These are phyloP conservation scores for Penicillium expansum DNA, from an alignment of 2,329 filamentous ascomycete genomes.

Conservation along the genomic window DNA sequence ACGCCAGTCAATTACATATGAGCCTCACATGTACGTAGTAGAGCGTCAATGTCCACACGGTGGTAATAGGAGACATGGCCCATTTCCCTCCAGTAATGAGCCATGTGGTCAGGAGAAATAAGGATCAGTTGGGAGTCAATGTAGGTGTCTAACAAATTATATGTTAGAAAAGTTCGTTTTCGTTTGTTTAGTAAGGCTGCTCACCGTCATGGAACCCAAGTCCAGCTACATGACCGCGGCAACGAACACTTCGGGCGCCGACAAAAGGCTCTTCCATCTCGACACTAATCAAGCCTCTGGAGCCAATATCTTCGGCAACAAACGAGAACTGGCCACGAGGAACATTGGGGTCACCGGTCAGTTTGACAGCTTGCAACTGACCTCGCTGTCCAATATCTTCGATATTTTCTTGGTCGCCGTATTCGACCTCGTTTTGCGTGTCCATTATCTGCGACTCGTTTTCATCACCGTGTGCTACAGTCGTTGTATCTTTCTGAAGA, in stretches of 20 bases:
- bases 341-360: constrained; percentile 88
- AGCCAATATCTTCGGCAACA: constrained; percentile 72
- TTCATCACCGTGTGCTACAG: background rate
- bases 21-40: constrained; percentile 26
- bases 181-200: constrained; percentile 28
- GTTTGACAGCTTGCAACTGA: constrained; percentile 76
- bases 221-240: constrained; percentile 73
- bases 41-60: constrained; percentile 42
- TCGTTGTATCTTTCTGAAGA: constrained; percentile 63
- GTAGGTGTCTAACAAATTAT: constrained; percentile 47
- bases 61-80: constrained; percentile 47
- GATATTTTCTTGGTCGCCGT: constrained; percentile 47
- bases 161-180: constrained; percentile 1
- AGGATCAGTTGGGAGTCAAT: constrained; percentile 75
- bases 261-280: constrained; percentile 66
- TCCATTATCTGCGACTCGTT: background rate
- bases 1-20: constrained; percentile 14
- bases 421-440: constrained; percentile 16
- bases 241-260: constrained; percentile 71
- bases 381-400: constrained; percentile 58
- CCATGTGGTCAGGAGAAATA: constrained; percentile 71
- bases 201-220: constrained; percentile 70
- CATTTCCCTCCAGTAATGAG: constrained; percentile 73
- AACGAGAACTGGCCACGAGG: constrained; percentile 84
- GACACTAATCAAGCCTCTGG: constrained; percentile 60